Evolutionary conservation across 768 basidiomycete species (phyloP).

Genomic region (Boletus sp.): DNA sequence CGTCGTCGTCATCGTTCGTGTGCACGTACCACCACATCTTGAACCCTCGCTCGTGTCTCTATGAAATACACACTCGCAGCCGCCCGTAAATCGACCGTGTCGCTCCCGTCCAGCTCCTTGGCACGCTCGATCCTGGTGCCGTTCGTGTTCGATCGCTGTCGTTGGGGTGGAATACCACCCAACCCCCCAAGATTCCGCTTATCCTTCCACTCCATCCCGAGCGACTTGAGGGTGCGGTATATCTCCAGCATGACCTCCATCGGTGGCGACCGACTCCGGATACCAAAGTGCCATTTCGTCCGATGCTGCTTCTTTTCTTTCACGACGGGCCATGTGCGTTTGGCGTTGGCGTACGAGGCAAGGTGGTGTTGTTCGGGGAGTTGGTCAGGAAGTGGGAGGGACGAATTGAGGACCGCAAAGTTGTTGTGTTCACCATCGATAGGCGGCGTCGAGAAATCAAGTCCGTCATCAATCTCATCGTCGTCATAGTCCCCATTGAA

Average conservation of each 20-base stretch:
- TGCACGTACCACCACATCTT: conserved; percentile 81
- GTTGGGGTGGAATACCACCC: conserved; percentile 44
- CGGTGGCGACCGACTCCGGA: conserved; percentile 87
- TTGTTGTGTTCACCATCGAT: conserved; percentile 45
- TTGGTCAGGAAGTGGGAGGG: conserved; percentile 69
- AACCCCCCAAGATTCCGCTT: conserved; percentile 76
- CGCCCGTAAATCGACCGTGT: conserved; percentile 59
- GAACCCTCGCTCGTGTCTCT: conserved; percentile 85
- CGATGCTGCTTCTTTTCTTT: conserved; percentile 71
- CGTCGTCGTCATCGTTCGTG: neutral
- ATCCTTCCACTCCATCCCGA: conserved; percentile 98
- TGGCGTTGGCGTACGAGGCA: conserved; percentile 58
- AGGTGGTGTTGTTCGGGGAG: conserved; percentile 67
- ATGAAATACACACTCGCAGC: conserved; percentile 87
- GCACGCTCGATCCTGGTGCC: conserved; percentile 58
- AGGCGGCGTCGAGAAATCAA: conserved; percentile 46
- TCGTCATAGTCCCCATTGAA: conserved; percentile 38
- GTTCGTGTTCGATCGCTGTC: conserved; percentile 32
- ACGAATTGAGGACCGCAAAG: conserved; percentile 88
- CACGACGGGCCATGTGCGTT: conserved; percentile 38
- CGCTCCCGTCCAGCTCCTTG: conserved; percentile 56
- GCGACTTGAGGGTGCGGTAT: conserved; percentile 82
- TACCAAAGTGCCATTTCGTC: conserved; percentile 98
- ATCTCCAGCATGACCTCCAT: conserved; percentile 99
- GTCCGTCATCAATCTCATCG: conserved; percentile 56